Conservation (phyloP, 2,329 filamentous ascomycete genomes). For the Epichloe sibirici region DNA sequence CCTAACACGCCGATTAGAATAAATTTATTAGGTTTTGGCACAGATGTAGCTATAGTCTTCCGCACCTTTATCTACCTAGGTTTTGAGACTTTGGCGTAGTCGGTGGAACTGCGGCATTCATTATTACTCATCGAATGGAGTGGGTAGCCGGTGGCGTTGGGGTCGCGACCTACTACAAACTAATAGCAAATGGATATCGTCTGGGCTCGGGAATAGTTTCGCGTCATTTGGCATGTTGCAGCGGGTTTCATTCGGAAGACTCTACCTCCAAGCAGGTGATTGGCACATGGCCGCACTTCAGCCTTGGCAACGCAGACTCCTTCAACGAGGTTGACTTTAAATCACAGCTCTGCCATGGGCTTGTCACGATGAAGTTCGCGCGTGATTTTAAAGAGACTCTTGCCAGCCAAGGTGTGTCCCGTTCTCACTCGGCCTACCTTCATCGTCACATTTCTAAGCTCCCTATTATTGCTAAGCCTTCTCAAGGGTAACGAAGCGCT, state of each 20-base stretch:
- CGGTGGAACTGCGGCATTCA: background rate
- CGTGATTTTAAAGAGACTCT: conserved; percentile 63
- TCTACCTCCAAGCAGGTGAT: background rate
- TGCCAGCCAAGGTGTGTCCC: conserved; percentile 39
- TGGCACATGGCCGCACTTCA: background rate
- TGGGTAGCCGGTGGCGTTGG: background rate
- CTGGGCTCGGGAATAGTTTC: too few species aligned
- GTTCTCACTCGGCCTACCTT: background rate
- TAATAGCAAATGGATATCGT: too few species aligned
- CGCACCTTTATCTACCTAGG: too few species aligned
- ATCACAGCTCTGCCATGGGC: background rate
- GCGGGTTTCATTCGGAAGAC: too few species aligned
- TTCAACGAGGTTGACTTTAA: background rate
- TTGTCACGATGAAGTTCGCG: conserved; percentile 66
- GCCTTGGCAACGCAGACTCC: background rate
- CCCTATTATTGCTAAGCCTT: background rate
- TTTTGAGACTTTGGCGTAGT: too few species aligned
- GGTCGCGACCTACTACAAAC: background rate
- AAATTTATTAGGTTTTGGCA: too few species aligned
- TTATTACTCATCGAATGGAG: background rate
- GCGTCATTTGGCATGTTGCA: too few species aligned
- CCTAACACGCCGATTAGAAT: too few species aligned
- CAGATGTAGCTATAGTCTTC: too few species aligned
- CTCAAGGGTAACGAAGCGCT: background rate
- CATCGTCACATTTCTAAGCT: background rate